Percentiles rank a stretch among this genome's conserved stretches.
phyloP scores from a whole-genome alignment of 495 filamentous ascomycete genomes.

The Elaphomyces granulatus region DNA sequence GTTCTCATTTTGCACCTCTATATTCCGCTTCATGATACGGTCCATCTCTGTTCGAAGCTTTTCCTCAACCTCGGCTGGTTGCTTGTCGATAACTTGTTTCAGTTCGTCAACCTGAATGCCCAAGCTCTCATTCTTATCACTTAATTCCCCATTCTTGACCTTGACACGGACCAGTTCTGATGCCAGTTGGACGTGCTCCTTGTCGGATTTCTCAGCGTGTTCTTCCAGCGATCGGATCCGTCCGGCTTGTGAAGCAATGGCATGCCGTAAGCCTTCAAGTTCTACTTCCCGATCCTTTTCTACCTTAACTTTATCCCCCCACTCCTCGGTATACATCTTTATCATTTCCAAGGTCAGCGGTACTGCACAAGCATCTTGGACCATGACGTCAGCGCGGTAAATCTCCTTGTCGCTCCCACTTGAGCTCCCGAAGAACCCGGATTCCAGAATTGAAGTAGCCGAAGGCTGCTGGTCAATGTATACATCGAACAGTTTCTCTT shows the following conservation, averaged over 20 bases:
- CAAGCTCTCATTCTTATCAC: constrained; percentile 76
- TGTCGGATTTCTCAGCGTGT: constrained; percentile 74
- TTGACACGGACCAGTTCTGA: constrained; percentile 82
- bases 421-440: constrained; percentile 91
- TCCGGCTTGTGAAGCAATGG: constrained; percentile 44
- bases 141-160: constrained; percentile 81
- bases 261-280: constrained; percentile 56
- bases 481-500: constrained; percentile 86
- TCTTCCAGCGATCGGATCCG: constrained; percentile 77
- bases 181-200: constrained; percentile 83
- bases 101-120: constrained; percentile 71
- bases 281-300: constrained; percentile 76
- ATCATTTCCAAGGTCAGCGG: constrained; percentile 71
- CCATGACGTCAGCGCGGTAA: constrained; percentile 84
- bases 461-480: constrained; percentile 92
- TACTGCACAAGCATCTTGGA: constrained; percentile 86
- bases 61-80: constrained; percentile 78
- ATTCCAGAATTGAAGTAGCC: constrained; percentile 76
- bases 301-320: constrained; percentile 69
- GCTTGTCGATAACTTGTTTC: constrained; percentile 68
- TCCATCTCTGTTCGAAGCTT: constrained; percentile 78
- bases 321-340: constrained; percentile 67
- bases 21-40: constrained; percentile 78
- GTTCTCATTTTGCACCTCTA: constrained; percentile 92
- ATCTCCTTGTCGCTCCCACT: constrained; percentile 85